These are phyloP conservation scores for Yamadazyma atlantica DNA, from an alignment of 1,139 yeast genomes.

Conservation along the genomic window DNA sequence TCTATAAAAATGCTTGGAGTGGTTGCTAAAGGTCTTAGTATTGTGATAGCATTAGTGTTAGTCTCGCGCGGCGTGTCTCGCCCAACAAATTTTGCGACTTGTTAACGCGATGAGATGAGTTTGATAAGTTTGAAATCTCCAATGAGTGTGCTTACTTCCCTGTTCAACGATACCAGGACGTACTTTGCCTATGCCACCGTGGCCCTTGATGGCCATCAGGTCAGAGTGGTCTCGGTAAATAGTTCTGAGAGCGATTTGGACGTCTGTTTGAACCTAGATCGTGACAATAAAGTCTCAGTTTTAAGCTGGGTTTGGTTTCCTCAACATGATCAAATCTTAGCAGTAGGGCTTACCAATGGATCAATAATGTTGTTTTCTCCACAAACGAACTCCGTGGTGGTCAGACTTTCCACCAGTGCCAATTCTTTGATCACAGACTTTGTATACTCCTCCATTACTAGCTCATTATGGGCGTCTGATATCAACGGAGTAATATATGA, in stretches of 20 bases:
- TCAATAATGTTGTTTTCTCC: conserved; percentile 68
- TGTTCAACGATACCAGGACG: conserved; percentile 57
- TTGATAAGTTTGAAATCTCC: background rate
- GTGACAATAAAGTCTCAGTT: conserved; percentile 50
- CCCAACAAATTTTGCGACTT: conserved; percentile 2
- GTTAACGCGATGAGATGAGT: background rate
- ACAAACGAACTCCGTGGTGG: conserved; percentile 53
- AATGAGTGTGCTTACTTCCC: too few relatives aligned
- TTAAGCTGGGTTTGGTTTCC: conserved; percentile 54
- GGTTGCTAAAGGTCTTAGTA: too few relatives aligned
- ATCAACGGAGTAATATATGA: conserved; percentile 59
- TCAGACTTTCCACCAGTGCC: conserved; percentile 51
- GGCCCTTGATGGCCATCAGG: conserved; percentile 72
- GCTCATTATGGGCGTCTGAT: conserved; percentile 64
- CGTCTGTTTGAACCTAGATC: conserved; percentile 52
- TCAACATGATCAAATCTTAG: conserved; percentile 47
- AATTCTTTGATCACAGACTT: conserved; percentile 55
- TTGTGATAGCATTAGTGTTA: background rate
- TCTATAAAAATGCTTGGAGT: too few relatives aligned
- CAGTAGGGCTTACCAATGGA: conserved; percentile 70
- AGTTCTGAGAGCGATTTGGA: conserved; percentile 34
- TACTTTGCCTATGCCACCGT: conserved; percentile 67
- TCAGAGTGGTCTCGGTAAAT: conserved; percentile 60
- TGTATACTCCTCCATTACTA: conserved; percentile 41
- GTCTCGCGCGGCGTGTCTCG: background rate